A percentile compares a stretch with the other conserved stretches of the same genome.
phyloP scores from a whole-genome alignment of 2,329 filamentous ascomycete species.

The Orbilia javanica region DNA sequence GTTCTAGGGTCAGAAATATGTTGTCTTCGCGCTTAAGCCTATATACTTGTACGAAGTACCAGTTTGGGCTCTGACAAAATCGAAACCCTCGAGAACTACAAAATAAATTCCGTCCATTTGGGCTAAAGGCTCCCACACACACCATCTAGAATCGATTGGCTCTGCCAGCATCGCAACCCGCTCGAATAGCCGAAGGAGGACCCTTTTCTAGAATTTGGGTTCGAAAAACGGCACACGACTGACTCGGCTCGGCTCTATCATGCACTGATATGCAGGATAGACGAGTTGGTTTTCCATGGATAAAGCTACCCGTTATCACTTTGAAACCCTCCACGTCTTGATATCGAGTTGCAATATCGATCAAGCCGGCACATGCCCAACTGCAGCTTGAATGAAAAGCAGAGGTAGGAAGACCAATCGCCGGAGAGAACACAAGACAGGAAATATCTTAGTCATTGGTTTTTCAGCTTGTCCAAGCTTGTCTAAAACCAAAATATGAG shows the following conservation, averaged over 20 bases:
- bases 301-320: conserved; percentile 13
- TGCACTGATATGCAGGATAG: conserved; percentile 18
- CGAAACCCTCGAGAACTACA: neutral
- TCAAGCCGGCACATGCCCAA: neutral
- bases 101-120: conserved; percentile 4
- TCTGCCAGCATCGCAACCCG: conserved; percentile 40
- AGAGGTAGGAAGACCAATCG: neutral
- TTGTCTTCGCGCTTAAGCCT: conserved; percentile 29
- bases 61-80: neutral
- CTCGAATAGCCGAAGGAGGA: conserved; percentile 12
- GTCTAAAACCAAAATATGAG: conserved; percentile 18
- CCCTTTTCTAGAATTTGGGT: neutral
- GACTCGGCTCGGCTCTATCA: conserved; percentile 4
- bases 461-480: conserved; percentile 22
- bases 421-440: neutral
- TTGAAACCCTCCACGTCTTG: conserved; percentile 11
- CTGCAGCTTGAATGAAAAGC: neutral
- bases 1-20: neutral
- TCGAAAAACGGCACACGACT: conserved; percentile 29
- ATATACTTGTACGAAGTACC: neutral
- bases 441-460: conserved; percentile 10
- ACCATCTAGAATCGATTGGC: conserved; percentile 22
- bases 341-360: conserved; percentile 8
- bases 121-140: conserved; percentile 8
- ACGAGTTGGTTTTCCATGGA: conserved; percentile 1